Conservation (phyloP, 202 grass and related monocot species). For the Digitaria exilis region DNA sequence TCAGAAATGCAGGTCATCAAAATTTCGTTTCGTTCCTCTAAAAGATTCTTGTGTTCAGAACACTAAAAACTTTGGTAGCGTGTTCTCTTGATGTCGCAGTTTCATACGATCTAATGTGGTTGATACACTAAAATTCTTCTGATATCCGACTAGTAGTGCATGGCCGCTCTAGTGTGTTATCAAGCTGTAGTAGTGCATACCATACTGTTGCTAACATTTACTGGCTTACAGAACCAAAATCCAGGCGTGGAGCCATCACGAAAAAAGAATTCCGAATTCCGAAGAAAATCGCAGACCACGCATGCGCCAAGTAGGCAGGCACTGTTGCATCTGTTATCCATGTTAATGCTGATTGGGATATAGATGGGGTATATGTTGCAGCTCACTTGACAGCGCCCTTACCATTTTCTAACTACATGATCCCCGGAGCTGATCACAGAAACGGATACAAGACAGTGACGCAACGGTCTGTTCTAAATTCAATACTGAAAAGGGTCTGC, state of each 20-base stretch:
- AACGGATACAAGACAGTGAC: not conserved
- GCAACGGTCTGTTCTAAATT: not conserved
- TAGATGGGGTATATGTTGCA: not conserved
- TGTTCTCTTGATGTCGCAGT: too few relatives aligned
- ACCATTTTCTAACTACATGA: not conserved
- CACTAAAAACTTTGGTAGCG: not conserved
- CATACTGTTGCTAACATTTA: not conserved
- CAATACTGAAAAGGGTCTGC: not conserved
- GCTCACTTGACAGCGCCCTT: not conserved
- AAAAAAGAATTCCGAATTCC: not conserved
- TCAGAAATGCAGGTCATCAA: not conserved
- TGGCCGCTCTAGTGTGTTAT: not conserved
- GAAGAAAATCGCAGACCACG: not conserved
- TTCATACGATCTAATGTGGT: too few relatives aligned
- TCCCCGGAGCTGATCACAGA: not conserved
- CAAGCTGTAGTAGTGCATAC: too few relatives aligned
- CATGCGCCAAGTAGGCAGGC: not conserved
- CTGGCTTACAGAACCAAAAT: not conserved
- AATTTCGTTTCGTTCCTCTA: not conserved
- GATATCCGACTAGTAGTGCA: too few relatives aligned
- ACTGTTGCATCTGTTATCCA: not conserved
- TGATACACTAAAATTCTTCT: too few relatives aligned
- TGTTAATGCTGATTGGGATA: conserved; percentile 3
- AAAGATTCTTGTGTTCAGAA: not conserved
- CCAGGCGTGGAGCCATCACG: not conserved